These are phyloP conservation scores for Tuber magnatum DNA, from an alignment of 495 filamentous ascomycete genomes.

Conservation along the genomic window DNA sequence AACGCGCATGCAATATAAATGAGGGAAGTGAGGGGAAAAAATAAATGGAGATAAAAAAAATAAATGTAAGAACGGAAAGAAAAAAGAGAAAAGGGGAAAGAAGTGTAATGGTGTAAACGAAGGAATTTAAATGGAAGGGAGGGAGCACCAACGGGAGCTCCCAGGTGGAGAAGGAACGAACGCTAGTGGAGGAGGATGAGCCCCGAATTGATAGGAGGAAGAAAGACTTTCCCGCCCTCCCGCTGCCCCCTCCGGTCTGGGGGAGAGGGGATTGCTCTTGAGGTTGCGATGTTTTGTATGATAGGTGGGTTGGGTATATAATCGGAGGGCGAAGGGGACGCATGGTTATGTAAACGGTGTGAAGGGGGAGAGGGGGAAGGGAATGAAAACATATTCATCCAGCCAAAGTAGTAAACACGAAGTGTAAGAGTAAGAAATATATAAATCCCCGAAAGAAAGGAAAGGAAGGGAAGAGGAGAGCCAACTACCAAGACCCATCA, in stretches of 20 bases:
- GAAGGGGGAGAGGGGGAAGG: background rate
- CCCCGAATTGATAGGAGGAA: background rate
- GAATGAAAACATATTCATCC: background rate
- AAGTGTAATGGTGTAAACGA: background rate
- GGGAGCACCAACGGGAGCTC: background rate
- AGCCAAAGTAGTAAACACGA: background rate
- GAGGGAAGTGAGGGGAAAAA: background rate
- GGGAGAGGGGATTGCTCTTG: background rate
- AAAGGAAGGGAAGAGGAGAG: background rate
- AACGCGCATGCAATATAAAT: background rate
- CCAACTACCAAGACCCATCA: background rate
- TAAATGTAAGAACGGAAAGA: background rate
- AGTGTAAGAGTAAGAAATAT: background rate
- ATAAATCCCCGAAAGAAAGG: background rate
- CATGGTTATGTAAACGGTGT: background rate
- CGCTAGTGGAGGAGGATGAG: background rate
- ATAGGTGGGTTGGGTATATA: background rate
- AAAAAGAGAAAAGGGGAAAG: background rate
- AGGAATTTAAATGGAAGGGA: background rate
- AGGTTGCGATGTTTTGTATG: background rate
- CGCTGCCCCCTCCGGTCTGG: background rate
- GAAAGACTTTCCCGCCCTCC: background rate
- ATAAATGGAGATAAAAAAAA: background rate
- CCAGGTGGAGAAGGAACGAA: background rate
- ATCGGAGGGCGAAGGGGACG: background rate